Evolutionary conservation across 2,329 filamentous ascomycete species (phyloP).

Genomic region (Hypoxylon sp.): DNA sequence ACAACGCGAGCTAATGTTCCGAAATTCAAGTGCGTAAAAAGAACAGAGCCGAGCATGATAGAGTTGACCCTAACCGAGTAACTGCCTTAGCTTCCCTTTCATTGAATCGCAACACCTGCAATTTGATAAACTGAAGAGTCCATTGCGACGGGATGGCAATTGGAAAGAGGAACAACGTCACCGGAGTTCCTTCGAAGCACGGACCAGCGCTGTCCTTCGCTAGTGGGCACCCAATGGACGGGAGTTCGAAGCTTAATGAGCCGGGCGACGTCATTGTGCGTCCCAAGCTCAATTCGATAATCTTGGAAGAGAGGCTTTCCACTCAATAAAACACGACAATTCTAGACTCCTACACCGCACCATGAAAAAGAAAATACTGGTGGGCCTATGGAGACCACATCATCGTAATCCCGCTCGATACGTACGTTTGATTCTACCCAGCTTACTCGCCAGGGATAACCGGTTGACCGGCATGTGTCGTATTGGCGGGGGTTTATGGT

Average conservation of each 20-base stretch:
- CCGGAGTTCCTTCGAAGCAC: constrained; percentile 8
- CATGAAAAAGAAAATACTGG: constrained; percentile 12
- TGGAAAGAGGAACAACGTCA: constrained; percentile 6
- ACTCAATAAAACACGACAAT: constrained; percentile 12
- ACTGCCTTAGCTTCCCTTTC: neutral
- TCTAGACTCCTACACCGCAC: constrained; percentile 20
- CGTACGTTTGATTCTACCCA: constrained; percentile 2
- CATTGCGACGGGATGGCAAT: neutral
- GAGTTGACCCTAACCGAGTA: neutral
- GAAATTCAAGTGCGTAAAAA: neutral
- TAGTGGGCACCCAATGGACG: neutral
- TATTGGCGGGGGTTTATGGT: constrained; percentile 23
- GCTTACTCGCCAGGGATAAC: constrained; percentile 19
- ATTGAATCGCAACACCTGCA: neutral
- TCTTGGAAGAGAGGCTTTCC: constrained; percentile 27
- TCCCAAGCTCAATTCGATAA: constrained; percentile 12
- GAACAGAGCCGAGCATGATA: too few species aligned
- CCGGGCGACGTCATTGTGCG: constrained; percentile 37
- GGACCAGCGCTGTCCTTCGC: constrained; percentile 5
- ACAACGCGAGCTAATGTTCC: constrained; percentile 11
- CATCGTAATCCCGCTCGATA: constrained; percentile 14
- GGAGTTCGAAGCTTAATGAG: constrained; percentile 15
- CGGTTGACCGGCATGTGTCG: constrained; percentile 34
- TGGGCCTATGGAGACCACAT: constrained; percentile 13
- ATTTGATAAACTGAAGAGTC: neutral